Conservation (phyloP, 371 early-diverging fungal species). For the Rhizopus microsporus region DNA sequence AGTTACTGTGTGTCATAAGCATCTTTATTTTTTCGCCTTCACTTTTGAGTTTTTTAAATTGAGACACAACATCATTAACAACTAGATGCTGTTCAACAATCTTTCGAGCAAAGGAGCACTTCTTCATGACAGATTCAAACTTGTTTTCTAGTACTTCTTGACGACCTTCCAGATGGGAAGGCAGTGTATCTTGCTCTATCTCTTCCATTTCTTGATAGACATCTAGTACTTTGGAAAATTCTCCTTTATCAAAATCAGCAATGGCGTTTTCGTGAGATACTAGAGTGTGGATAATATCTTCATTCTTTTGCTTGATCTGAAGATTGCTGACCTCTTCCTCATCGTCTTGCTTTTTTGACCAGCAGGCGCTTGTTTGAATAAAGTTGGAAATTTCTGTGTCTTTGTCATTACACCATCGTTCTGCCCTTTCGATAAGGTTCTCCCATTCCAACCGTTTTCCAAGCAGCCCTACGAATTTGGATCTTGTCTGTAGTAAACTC, state of each 20-base stretch:
- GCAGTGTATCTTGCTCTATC: slow-evolving; percentile 17
- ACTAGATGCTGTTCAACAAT: slow-evolving; percentile 41
- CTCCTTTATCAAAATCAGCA: slow-evolving; percentile 32
- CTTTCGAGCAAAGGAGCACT: slow-evolving; percentile 26
- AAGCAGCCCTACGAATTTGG: slow-evolving; percentile 25
- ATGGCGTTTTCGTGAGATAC: slow-evolving; percentile 27
- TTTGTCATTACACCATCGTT: slow-evolving; percentile 13
- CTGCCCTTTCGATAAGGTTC: slow-evolving; percentile 9
- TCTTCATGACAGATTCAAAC: slow-evolving; percentile 26
- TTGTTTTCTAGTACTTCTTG: slow-evolving; percentile 35
- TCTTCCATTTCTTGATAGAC: slow-evolving; percentile 40
- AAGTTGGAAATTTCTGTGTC: slow-evolving; percentile 17
- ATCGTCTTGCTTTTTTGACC: slow-evolving; percentile 6
- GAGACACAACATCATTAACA: slow-evolving; percentile 24
- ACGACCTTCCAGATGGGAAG: slow-evolving; percentile 29
- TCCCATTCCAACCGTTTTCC: slow-evolving; percentile 39
- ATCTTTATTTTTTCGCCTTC: slow-evolving; percentile 44
- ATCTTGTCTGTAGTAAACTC: slow-evolving; percentile 20
- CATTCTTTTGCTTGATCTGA: slow-evolving; percentile 15
- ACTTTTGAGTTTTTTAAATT: slow-evolving; percentile 18
- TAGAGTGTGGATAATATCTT: slow-evolving; percentile 25
- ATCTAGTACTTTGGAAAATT: slow-evolving; percentile 26
- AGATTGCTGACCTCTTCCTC: slow-evolving; percentile 7
- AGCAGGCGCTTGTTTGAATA: slow-evolving; percentile 18
- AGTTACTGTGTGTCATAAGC: slow-evolving; percentile 17